Evolutionary conservation across 768 basidiomycete genomes (phyloP).

Genomic region (Leucosporidium scottii): DNA sequence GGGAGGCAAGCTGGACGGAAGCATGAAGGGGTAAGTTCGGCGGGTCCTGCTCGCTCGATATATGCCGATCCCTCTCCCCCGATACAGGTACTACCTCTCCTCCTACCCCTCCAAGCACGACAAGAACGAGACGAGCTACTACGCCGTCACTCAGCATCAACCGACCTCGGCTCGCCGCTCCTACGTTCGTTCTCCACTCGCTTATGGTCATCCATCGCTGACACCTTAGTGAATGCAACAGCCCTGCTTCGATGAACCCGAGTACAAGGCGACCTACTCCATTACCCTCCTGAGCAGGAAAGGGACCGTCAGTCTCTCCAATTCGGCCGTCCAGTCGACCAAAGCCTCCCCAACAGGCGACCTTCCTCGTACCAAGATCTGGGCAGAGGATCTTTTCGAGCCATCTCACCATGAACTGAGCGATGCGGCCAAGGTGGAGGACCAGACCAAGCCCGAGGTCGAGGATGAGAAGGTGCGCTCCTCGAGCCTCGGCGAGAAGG

Average conservation of each 20-base stretch:
- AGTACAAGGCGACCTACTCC: constrained; percentile 71
- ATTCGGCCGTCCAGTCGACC: constrained; percentile 60
- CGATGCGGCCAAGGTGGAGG: constrained; percentile 34
- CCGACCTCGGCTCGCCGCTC: constrained; percentile 31
- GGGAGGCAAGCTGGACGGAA: constrained; percentile 62
- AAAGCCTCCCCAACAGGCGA: constrained; percentile 37
- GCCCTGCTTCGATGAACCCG: constrained; percentile 90
- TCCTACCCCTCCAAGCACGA: constrained; percentile 27
- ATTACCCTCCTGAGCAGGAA: constrained; percentile 50
- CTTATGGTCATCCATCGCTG: background rate
- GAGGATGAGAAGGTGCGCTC: constrained; percentile 32
- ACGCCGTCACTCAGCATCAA: constrained; percentile 67
- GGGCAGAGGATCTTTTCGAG: constrained; percentile 2
- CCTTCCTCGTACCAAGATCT: background rate
- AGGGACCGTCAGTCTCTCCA: constrained; percentile 69
- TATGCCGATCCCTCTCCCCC: background rate
- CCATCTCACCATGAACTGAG: no score
- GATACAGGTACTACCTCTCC: constrained; percentile 31
- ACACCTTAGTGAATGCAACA: background rate
- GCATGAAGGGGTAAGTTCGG: background rate
- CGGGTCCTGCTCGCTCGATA: no score
- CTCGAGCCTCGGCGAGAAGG: background rate
- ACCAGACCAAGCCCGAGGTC: constrained; percentile 40
- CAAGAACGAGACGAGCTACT: constrained; percentile 40
- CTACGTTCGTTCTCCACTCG: constrained; percentile 15